Conservation (phyloP, 345 rosid genomes). For the Gossypium mustelinum region DNA sequence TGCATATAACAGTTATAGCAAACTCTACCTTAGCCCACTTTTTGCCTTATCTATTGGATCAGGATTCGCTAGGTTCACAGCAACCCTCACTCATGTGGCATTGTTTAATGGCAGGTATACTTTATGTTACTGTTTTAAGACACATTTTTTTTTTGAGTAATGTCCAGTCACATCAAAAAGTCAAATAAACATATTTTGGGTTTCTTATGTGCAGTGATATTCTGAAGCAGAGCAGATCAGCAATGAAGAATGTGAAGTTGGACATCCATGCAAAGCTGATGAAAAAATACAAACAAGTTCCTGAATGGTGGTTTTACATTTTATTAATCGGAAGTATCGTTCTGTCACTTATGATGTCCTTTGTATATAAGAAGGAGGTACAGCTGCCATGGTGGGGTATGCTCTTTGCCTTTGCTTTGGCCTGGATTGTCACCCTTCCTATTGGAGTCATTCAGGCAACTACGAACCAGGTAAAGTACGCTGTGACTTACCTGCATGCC, state of each 20-base stretch:
- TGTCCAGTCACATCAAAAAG: background rate
- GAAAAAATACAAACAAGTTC: constrained; percentile 83
- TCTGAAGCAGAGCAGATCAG: constrained; percentile 70
- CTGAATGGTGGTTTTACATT: constrained; percentile 84
- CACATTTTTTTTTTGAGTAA: background rate
- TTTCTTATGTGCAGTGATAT: constrained; percentile 62
- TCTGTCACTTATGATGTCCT: constrained; percentile 66
- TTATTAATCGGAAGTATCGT: constrained; percentile 55
- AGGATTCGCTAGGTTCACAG: constrained; percentile 91
- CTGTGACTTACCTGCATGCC: background rate
- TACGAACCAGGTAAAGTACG: constrained; percentile 71
- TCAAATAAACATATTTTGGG: background rate
- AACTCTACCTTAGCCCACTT: constrained; percentile 93
- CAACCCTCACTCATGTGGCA: constrained; percentile 94
- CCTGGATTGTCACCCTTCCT: constrained; percentile 91
- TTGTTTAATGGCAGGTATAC: constrained; percentile 86
- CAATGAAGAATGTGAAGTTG: constrained; percentile 61
- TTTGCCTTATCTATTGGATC: constrained; percentile 98
- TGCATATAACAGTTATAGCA: constrained; percentile 72
- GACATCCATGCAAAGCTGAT: constrained; percentile 80
- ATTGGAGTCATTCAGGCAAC: constrained; percentile 99
- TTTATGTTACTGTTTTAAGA: background rate
- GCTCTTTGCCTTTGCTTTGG: constrained; percentile 84
- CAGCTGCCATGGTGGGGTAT: constrained; percentile 97
- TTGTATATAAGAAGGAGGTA: constrained; percentile 70